phyloP scores from a whole-genome alignment of 176 grass and related monocot species.

The Phragmites australis region DNA sequence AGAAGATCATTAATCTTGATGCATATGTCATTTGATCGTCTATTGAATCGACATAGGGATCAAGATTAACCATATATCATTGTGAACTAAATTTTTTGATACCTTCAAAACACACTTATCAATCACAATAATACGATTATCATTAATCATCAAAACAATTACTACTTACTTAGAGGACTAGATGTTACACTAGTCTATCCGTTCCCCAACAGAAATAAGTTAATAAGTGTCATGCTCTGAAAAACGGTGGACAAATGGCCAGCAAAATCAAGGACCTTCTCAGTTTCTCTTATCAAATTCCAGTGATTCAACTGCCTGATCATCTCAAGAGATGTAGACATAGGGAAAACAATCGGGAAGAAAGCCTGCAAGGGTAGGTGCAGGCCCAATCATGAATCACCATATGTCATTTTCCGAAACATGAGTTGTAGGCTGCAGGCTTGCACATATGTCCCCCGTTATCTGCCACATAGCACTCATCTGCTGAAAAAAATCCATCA shows the following conservation, averaged over 20 bases:
- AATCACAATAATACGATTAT: too few relatives aligned
- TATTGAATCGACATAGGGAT: too few relatives aligned
- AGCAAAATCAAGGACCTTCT: background rate
- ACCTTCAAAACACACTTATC: too few relatives aligned
- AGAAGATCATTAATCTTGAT: too few relatives aligned
- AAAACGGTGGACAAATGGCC: background rate
- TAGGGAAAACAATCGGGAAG: background rate
- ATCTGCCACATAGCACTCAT: constrained; percentile 2
- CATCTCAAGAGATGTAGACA: background rate
- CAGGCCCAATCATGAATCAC: constrained; percentile 18
- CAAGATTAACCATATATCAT: too few relatives aligned
- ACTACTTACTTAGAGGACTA: too few relatives aligned
- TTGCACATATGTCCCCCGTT: background rate
- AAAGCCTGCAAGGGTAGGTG: background rate
- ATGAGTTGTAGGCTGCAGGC: constrained; percentile 14
- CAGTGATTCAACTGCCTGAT: background rate
- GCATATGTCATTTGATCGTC: too few relatives aligned
- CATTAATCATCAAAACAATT: too few relatives aligned
- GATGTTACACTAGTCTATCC: too few relatives aligned
- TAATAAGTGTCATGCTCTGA: background rate
- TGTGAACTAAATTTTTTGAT: too few relatives aligned
- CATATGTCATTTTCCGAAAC: constrained; percentile 8
- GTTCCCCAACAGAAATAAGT: too few relatives aligned
- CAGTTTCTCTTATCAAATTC: background rate
- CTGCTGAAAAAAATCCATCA: background rate